Percentiles rank a stretch among this genome's conserved stretches.
Evolutionary conservation across 306 rosid genomes (phyloP).

Genomic region (Ormosia emarginata): DNA sequence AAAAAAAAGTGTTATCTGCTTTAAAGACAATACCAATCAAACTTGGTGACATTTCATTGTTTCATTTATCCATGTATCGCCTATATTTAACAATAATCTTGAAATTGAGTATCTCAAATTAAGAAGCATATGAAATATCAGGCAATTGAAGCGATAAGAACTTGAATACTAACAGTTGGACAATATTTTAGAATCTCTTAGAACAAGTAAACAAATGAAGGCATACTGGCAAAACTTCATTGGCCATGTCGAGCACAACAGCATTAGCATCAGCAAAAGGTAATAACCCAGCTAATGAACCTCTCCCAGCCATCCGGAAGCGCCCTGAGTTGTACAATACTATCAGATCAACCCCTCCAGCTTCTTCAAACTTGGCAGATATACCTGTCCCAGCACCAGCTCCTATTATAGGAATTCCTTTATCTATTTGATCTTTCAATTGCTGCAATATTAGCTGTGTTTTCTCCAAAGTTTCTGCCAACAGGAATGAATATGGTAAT

Average conservation of each 20-base stretch:
- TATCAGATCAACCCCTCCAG: constrained; percentile 88
- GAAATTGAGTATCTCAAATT: neutral
- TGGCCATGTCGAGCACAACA: constrained; percentile 87
- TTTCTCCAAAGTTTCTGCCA: constrained; percentile 72
- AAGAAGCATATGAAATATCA: constrained; percentile 4
- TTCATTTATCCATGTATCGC: neutral
- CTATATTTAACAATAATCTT: constrained; percentile 3
- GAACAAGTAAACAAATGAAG: constrained; percentile 23
- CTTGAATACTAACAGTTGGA: constrained; percentile 14
- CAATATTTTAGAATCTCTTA: neutral
- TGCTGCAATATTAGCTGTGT: constrained; percentile 65
- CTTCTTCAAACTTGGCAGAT: constrained; percentile 98
- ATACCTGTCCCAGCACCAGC: constrained; percentile 97
- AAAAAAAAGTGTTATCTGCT: neutral
- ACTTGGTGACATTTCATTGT: constrained; percentile 2
- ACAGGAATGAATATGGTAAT: constrained; percentile 13
- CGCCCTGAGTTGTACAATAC: constrained; percentile 92
- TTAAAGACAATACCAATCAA: neutral
- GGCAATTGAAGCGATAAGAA: neutral
- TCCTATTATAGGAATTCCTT: constrained; percentile 76
- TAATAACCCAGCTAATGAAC: constrained; percentile 84
- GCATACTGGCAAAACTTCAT: constrained; percentile 89
- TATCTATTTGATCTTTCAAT: constrained; percentile 59
- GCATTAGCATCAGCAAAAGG: constrained; percentile 98
- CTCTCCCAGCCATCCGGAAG: constrained; percentile 97